phyloP scores from a whole-genome alignment of 495 filamentous ascomycete genomes.

The Penicillium coprophilum region DNA sequence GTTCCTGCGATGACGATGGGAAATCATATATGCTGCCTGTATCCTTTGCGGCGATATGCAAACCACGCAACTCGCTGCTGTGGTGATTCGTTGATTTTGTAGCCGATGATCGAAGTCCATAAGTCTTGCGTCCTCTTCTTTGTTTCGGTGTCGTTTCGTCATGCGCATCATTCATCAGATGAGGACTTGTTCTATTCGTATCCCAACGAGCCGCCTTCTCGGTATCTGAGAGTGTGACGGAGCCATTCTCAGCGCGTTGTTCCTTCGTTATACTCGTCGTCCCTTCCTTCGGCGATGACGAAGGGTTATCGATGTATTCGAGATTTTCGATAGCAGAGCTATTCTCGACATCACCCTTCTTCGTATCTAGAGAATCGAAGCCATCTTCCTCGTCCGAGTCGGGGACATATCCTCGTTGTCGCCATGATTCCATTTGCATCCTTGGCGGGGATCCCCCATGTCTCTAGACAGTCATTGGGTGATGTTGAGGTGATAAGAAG shows the following conservation, averaged over 20 bases:
- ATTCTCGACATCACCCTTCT: conserved; percentile 15
- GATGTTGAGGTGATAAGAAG: neutral
- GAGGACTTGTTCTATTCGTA: neutral
- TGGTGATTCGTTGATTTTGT: conserved; percentile 8
- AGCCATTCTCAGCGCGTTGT: neutral
- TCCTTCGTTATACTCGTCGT: conserved; percentile 3
- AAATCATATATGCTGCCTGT: conserved; percentile 26
- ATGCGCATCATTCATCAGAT: neutral
- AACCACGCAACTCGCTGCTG: neutral
- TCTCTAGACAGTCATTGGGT: conserved; percentile 37
- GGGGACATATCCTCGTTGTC: conserved; percentile 60
- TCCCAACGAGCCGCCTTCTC: neutral
- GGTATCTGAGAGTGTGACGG: conserved; percentile 8
- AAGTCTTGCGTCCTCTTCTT: conserved; percentile 12
- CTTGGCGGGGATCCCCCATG: conserved; percentile 42
- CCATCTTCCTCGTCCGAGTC: conserved; percentile 63
- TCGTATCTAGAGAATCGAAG: conserved; percentile 37
- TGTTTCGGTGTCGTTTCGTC: conserved; percentile 9
- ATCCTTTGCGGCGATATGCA: neutral
- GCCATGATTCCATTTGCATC: conserved; percentile 61
- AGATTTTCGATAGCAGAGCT: conserved; percentile 11
- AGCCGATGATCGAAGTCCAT: conserved; percentile 17
- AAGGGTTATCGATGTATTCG: conserved; percentile 23
- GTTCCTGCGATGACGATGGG: conserved; percentile 17
- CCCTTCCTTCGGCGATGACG: conserved; percentile 4